These are phyloP conservation scores for Clathrus columnatus DNA, from an alignment of 768 basidiomycete species.

Conservation along the genomic window DNA sequence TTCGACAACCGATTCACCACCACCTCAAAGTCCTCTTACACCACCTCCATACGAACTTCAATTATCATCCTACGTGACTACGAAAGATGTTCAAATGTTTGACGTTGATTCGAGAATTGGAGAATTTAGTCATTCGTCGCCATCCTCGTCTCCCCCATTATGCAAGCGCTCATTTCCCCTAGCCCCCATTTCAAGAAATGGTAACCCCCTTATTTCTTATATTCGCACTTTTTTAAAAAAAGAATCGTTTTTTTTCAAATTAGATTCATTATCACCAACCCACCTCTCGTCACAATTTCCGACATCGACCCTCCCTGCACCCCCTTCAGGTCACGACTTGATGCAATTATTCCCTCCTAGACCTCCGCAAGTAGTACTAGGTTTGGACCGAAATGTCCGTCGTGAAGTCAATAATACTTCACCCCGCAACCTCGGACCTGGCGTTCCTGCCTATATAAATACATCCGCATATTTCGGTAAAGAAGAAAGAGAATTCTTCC, in stretches of 20 bases:
- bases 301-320: constrained; percentile 39
- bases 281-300: too few relatives aligned
- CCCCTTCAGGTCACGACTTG: constrained; percentile 73
- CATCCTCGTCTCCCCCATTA: neutral
- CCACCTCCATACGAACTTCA: neutral
- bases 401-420: constrained; percentile 33
- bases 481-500: constrained; percentile 76
- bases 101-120: neutral
- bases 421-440: constrained; percentile 36
- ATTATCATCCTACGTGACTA: neutral
- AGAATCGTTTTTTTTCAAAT: too few relatives aligned
- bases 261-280: too few relatives aligned
- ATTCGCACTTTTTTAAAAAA: too few relatives aligned
- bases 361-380: constrained; percentile 31
- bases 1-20: neutral
- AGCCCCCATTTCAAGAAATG: too few relatives aligned
- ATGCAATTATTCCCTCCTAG: constrained; percentile 78
- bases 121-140: neutral
- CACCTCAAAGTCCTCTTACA: neutral
- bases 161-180: neutral
- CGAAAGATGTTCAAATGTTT: neutral
- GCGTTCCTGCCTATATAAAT: neutral
- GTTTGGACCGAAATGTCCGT: constrained; percentile 29
- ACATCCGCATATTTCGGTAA: constrained; percentile 67
- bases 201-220: too few relatives aligned